A percentile compares a stretch with the other conserved stretches of the same genome.
These are phyloP conservation scores for Coelastrella sp. DNA, from an alignment of 139 green algal species.

Conservation along the genomic window DNA sequence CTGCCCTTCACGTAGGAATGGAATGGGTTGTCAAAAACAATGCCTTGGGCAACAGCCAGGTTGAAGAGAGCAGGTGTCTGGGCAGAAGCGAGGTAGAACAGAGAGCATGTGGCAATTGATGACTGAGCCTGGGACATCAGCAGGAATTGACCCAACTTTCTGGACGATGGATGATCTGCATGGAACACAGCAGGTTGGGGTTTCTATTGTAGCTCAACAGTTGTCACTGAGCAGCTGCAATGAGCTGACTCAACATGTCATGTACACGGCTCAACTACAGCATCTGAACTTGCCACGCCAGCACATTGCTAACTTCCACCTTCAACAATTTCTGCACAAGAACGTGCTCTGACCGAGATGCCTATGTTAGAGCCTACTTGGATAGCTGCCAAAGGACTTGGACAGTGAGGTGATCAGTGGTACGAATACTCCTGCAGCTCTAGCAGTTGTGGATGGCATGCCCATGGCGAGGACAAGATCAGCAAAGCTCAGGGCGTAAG, in stretches of 20 bases:
- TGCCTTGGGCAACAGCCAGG: no score
- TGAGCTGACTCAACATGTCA: not conserved
- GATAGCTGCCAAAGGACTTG: constrained; percentile 63
- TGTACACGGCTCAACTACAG: no score
- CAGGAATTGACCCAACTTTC: constrained; percentile 91
- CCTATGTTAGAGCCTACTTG: constrained; percentile 49
- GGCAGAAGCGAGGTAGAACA: not conserved
- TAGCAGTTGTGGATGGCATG: constrained; percentile 96
- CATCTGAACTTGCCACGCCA: no score
- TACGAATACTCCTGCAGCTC: constrained; percentile 93
- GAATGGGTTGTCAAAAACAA: no score
- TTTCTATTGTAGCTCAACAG: no score
- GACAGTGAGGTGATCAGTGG: constrained; percentile 91
- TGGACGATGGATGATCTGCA: constrained; percentile 40
- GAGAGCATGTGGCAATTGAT: not conserved
- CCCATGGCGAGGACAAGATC: constrained; percentile 87
- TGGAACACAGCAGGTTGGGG: not conserved
- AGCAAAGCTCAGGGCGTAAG: constrained; percentile 89
- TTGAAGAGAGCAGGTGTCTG: no score
- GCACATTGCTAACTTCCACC: no score
- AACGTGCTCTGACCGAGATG: not conserved
- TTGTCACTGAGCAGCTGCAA: not conserved
- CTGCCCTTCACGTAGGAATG: no score
- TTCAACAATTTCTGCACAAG: not conserved
- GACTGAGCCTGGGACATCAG: constrained; percentile 90